These are phyloP conservation scores for Sugiyamaella japonica DNA, from an alignment of 1,139 yeast genomes.

Conservation along the genomic window DNA sequence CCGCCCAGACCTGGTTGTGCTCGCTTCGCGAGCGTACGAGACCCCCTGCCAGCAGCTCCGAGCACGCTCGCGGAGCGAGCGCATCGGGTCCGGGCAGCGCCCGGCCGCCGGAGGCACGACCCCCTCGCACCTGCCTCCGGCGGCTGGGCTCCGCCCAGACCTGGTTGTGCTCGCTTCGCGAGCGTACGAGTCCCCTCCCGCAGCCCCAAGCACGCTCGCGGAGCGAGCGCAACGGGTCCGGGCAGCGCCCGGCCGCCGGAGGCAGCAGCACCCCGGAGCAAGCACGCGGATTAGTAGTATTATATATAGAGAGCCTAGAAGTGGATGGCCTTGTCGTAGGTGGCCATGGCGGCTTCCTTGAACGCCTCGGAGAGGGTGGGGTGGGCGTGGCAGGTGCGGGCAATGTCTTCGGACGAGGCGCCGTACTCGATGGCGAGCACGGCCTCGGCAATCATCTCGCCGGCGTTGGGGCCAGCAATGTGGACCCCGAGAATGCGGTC, in stretches of 20 bases:
- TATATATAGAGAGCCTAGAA: conserved; percentile 49
- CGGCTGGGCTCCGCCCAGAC: no score
- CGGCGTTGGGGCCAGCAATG: conserved; percentile 97
- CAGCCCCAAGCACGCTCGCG: not conserved
- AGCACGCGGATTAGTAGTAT: not conserved
- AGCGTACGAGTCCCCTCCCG: no score
- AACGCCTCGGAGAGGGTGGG: conserved; percentile 98
- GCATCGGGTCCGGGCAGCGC: not conserved
- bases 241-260: not conserved
- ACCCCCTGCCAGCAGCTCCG: not conserved
- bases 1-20: not conserved
- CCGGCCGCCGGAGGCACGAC: not conserved
- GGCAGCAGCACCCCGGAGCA: not conserved
- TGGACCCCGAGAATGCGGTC: conserved; percentile 96
- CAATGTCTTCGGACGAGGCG: conserved; percentile 96
- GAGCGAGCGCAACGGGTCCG: not conserved
- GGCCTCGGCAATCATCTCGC: conserved; percentile 99
- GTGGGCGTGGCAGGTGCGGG: conserved; percentile 98
- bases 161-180: no score
- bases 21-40: not conserved
- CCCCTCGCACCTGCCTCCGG: not conserved
- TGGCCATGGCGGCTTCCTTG: conserved; percentile 96
- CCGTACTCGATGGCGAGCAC: conserved; percentile 98
- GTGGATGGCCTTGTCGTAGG: conserved; percentile 88
- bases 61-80: not conserved